phyloP scores from a whole-genome alignment of 2,329 filamentous ascomycete genomes.

The Septoria petroselini region DNA sequence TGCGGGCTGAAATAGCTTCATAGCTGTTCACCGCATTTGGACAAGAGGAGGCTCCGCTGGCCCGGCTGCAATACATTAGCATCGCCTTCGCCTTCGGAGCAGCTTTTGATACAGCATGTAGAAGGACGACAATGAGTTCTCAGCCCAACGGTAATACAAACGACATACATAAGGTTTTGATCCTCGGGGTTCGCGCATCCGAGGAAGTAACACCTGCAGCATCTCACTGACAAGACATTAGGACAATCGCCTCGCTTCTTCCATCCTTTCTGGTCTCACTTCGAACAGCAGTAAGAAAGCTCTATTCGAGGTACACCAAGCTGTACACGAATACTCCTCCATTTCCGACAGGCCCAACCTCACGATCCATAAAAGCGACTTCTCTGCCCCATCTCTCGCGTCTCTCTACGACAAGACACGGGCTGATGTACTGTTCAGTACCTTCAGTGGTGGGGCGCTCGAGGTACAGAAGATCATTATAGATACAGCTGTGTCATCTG shows the following conservation, averaged over 20 bases:
- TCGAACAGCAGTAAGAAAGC: neutral
- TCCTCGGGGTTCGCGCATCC: constrained; percentile 24
- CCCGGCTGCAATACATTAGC: constrained; percentile 12
- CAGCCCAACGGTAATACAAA: neutral
- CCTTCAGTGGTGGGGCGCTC: constrained; percentile 27
- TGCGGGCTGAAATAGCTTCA: too few relatives aligned
- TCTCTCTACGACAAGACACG: constrained; percentile 22
- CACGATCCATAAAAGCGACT: constrained; percentile 32
- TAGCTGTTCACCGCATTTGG: neutral
- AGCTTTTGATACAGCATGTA: too few relatives aligned
- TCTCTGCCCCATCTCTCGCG: constrained; percentile 34
- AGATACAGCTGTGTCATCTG: constrained; percentile 23
- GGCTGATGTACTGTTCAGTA: constrained; percentile 33
- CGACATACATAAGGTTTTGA: constrained; percentile 18
- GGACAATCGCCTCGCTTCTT: constrained; percentile 25
- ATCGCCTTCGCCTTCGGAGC: neutral
- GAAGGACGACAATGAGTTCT: too few relatives aligned
- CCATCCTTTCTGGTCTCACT: constrained; percentile 20
- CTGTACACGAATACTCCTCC: constrained; percentile 10
- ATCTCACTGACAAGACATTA: constrained; percentile 8
- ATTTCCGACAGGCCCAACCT: neutral
- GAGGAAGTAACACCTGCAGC: neutral
- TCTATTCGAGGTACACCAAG: constrained; percentile 19
- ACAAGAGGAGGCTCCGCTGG: constrained; percentile 20
- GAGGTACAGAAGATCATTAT: constrained; percentile 31